A percentile compares a stretch with the other conserved stretches of the same genome.
These are phyloP conservation scores for Candida xyloterini DNA, from an alignment of 805 yeast genomes.

Conservation along the genomic window DNA sequence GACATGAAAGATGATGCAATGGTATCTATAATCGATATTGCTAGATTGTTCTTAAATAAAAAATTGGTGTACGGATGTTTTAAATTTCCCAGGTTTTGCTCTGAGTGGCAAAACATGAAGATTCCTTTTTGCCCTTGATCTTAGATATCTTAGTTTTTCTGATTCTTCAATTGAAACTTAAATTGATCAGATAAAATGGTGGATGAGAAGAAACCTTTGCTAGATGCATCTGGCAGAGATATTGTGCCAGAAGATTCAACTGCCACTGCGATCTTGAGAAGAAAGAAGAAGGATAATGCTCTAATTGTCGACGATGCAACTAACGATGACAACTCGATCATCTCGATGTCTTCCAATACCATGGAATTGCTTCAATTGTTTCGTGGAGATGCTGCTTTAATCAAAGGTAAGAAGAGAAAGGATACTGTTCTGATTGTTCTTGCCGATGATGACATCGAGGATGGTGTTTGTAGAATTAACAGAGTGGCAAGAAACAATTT, in stretches of 20 bases:
- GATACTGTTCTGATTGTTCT: conserved; percentile 95
- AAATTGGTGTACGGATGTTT: conserved; percentile 6
- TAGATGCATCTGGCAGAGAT: conserved; percentile 38
- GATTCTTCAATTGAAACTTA: conserved; percentile 7
- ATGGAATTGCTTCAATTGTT: conserved; percentile 93
- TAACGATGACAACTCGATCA: conserved; percentile 95
- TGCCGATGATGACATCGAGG: conserved; percentile 95
- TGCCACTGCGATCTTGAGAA: conserved; percentile 95
- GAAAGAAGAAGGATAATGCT: conserved; percentile 96
- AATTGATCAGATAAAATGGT: conserved; percentile 22
- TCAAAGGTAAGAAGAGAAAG: conserved; percentile 96
- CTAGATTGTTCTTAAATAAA: neutral
- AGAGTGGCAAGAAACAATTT: conserved; percentile 95
- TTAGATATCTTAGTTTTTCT: conserved; percentile 6
- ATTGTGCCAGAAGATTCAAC: conserved; percentile 44
- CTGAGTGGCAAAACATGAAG: conserved; percentile 8
- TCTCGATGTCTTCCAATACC: conserved; percentile 90
- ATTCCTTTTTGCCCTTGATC: conserved; percentile 13
- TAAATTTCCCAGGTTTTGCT: neutral
- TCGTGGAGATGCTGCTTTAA: conserved; percentile 96
- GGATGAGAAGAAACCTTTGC: conserved; percentile 35
- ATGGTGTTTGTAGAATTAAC: conserved; percentile 90
- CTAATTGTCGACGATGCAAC: conserved; percentile 94
- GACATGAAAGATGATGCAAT: conserved; percentile 26
- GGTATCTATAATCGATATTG: neutral